Percentiles rank a stretch among this genome's conserved stretches.
These are phyloP conservation scores for Aspergillus niger DNA, from an alignment of 2,329 filamentous ascomycete genomes.

Conservation along the genomic window DNA sequence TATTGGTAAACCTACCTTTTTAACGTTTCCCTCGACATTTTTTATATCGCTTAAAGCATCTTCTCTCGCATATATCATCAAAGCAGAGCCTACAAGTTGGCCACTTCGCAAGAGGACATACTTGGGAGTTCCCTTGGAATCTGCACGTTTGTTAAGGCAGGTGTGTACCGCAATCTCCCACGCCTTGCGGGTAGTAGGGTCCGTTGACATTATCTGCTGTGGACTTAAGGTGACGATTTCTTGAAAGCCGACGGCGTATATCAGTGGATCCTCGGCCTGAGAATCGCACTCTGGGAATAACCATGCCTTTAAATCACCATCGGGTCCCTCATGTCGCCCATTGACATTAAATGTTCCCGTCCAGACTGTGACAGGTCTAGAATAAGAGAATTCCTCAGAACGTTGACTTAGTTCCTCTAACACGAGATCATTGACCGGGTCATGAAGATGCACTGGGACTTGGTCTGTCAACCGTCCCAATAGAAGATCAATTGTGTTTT, in stretches of 20 bases:
- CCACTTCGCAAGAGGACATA: constrained; percentile 91
- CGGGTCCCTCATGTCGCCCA: constrained; percentile 75
- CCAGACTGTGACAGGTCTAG: constrained; percentile 73
- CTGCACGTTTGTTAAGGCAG: constrained; percentile 73
- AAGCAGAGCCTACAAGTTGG: constrained; percentile 88
- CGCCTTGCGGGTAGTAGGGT: constrained; percentile 77
- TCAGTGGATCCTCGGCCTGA: constrained; percentile 69
- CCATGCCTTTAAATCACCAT: constrained; percentile 82
- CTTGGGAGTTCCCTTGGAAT: constrained; percentile 65
- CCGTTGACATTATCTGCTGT: constrained; percentile 98
- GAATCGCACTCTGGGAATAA: constrained; percentile 64
- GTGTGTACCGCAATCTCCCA: constrained; percentile 84
- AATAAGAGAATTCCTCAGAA: constrained; percentile 71
- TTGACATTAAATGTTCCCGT: constrained; percentile 95
- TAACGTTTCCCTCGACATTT: constrained; percentile 93
- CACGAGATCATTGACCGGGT: constrained; percentile 92
- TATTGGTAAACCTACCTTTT: constrained; percentile 61
- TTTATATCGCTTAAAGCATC: constrained; percentile 80
- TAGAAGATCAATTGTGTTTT: constrained; percentile 93
- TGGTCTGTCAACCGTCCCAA: constrained; percentile 84
- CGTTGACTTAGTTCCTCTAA: constrained; percentile 70
- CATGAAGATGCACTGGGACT: constrained; percentile 78
- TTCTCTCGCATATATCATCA: constrained; percentile 86
- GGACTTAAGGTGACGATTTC: constrained; percentile 98
- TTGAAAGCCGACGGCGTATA: constrained; percentile 90